Evolutionary conservation across 2,329 filamentous ascomycete genomes (phyloP).

Genomic region (Balansia obtecta): DNA sequence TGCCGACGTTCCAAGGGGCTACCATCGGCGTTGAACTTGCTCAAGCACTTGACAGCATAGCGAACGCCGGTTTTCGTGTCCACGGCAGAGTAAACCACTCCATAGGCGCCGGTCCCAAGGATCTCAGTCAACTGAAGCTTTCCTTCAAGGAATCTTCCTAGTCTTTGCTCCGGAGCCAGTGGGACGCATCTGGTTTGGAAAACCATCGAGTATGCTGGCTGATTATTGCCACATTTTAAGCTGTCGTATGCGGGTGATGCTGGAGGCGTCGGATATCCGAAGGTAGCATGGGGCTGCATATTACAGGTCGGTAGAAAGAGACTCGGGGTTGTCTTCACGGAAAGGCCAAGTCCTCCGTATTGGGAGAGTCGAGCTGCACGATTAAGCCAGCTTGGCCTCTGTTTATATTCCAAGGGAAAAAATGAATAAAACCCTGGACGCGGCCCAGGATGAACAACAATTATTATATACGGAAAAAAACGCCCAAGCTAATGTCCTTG

Average conservation of each 20-base stretch:
- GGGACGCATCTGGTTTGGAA: too few relatives aligned
- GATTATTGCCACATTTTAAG: slow-evolving; percentile 28
- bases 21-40: slow-evolving; percentile 69
- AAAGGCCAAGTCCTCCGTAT: slow-evolving; percentile 12
- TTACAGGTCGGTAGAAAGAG: slow-evolving; percentile 22
- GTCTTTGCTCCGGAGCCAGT: slow-evolving; percentile 64
- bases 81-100: slow-evolving; percentile 83
- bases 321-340: slow-evolving; percentile 10
- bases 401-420: not conserved
- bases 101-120: slow-evolving; percentile 88
- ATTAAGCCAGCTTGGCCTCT: slow-evolving; percentile 5
- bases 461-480: not conserved
- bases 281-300: slow-evolving; percentile 48
- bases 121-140: slow-evolving; percentile 75
- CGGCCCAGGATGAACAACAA: not conserved
- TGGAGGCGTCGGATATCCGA: slow-evolving; percentile 46
- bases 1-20: slow-evolving; percentile 70
- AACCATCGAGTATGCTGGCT: slow-evolving; percentile 22
- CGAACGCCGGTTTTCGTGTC: slow-evolving; percentile 69
- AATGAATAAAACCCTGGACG: slow-evolving; percentile 1
- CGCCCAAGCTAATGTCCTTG: not conserved
- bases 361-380: slow-evolving; percentile 9
- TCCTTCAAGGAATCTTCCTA: slow-evolving; percentile 74
- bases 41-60: slow-evolving; percentile 94
- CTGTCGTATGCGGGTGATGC: slow-evolving; percentile 43